Conservation (phyloP, 352 stramenopile genomes). For the Nothophytophthora sp. region DNA sequence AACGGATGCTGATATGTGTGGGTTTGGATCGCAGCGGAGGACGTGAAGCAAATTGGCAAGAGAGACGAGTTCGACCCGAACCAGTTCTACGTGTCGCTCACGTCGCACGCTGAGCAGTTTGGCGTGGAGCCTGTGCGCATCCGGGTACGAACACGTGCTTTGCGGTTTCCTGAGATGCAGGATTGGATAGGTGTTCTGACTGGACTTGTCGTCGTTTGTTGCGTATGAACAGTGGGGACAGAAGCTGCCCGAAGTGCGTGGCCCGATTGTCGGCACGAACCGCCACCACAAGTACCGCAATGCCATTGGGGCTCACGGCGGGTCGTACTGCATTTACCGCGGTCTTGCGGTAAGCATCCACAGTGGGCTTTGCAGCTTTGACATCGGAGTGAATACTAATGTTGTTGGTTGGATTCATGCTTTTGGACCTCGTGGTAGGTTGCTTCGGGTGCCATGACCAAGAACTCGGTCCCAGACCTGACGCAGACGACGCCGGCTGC, state of each 20-base stretch:
- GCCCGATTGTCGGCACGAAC: slow-evolving; percentile 96
- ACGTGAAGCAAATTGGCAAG: slow-evolving; percentile 80
- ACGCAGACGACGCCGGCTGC: slow-evolving; percentile 95
- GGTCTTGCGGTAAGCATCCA: slow-evolving; percentile 87
- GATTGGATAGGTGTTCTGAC: background rate
- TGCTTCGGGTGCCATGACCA: slow-evolving; percentile 74
- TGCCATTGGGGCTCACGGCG: slow-evolving; percentile 97
- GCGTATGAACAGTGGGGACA: slow-evolving; percentile 87
- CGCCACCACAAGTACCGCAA: slow-evolving; percentile 97
- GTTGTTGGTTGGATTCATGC: background rate
- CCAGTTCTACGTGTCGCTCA: slow-evolving; percentile 87
- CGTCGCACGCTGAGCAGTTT: slow-evolving; percentile 86
- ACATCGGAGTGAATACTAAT: background rate
- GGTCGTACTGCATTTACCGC: slow-evolving; percentile 99
- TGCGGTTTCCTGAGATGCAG: no score
- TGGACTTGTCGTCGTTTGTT: background rate
- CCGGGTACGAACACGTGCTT: no score
- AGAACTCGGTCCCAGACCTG: slow-evolving; percentile 73
- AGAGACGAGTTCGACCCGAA: slow-evolving; percentile 89
- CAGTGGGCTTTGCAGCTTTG: slow-evolving; percentile 6
- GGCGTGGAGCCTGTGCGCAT: slow-evolving; percentile 87
- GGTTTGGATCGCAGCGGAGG: slow-evolving; percentile 45
- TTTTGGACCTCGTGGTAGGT: slow-evolving; percentile 24
- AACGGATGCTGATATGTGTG: slow-evolving; percentile 6
- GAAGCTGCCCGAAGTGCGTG: slow-evolving; percentile 89